phyloP scores from a whole-genome alignment of 2,329 filamentous ascomycete species.

The Verticillium klebahnii region DNA sequence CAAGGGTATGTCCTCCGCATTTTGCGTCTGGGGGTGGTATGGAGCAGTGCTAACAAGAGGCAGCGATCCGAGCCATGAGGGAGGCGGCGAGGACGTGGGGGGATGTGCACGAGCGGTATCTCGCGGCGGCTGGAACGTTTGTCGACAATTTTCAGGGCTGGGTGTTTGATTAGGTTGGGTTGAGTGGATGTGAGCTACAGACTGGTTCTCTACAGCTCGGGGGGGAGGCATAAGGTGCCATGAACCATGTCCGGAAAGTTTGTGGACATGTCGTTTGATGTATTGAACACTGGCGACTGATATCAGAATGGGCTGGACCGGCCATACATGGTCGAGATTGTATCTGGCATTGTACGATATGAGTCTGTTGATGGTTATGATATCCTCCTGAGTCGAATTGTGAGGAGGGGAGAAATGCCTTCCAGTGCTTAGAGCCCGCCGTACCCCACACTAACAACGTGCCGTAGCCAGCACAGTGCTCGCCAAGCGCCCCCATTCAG shows the following conservation, averaged over 20 bases:
- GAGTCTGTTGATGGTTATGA: too few species aligned
- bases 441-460: neutral
- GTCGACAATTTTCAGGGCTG: slow-evolving; percentile 70
- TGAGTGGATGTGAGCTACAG: neutral
- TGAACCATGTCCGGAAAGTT: neutral
- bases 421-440: neutral
- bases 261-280: too few species aligned
- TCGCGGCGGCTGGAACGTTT: slow-evolving; percentile 67
- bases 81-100: slow-evolving; percentile 73
- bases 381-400: neutral
- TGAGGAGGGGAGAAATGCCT: too few species aligned
- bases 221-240: neutral
- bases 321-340: too few species aligned
- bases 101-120: slow-evolving; percentile 60
- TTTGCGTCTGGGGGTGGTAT: neutral
- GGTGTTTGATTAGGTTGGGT: slow-evolving; percentile 29
- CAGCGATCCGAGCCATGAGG: slow-evolving; percentile 67
- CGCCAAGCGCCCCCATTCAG: neutral
- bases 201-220: too few species aligned
- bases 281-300: too few species aligned
- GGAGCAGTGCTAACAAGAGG: neutral
- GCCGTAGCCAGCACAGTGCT: too few species aligned
- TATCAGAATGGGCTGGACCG: too few species aligned
- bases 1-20: slow-evolving; percentile 53
- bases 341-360: too few species aligned